Evolutionary conservation across 2,329 filamentous ascomycete species (phyloP).

Genomic region (Penicillium thymicola): DNA sequence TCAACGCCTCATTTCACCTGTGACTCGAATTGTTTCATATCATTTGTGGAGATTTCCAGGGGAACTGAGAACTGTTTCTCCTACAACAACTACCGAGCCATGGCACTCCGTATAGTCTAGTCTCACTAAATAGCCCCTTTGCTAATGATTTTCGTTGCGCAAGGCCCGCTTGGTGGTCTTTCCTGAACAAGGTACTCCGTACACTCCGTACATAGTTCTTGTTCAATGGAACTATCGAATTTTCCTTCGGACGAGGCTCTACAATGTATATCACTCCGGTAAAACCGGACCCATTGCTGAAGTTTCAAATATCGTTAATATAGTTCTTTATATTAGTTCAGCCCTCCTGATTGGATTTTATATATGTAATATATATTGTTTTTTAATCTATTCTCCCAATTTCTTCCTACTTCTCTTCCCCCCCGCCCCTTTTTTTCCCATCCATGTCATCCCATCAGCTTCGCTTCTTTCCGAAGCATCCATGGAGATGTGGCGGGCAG

Average conservation of each 20-base stretch:
- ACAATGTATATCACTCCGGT: not conserved
- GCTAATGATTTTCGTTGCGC: not conserved
- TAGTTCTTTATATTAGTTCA: not conserved
- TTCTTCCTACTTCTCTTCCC: no score
- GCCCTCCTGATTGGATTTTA: not conserved
- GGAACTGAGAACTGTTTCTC: slow-evolving; percentile 8
- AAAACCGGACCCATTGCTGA: not conserved
- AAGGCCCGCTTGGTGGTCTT: slow-evolving; percentile 23
- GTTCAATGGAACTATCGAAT: slow-evolving; percentile 6
- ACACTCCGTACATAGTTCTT: not conserved
- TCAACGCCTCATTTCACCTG: slow-evolving; percentile 18
- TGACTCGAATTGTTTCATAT: slow-evolving; percentile 23
- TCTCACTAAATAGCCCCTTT: not conserved
- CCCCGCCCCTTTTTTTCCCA: no score
- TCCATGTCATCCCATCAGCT: not conserved
- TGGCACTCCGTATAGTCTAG: slow-evolving; percentile 6
- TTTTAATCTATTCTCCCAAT: not conserved
- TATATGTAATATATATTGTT: not conserved
- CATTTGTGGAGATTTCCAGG: slow-evolving; percentile 25
- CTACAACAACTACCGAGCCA: slow-evolving; percentile 9
- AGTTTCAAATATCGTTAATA: not conserved
- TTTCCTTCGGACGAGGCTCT: slow-evolving; percentile 16
- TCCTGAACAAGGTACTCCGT: slow-evolving; percentile 1
- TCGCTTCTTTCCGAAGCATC: slow-evolving; percentile 9
- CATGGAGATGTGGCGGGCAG: slow-evolving; percentile 23